Evolutionary conservation across 768 basidiomycete species (phyloP), one percentile per base, ranked within the genome.

Genomic region (Wakefieldia striispora): DNA sequence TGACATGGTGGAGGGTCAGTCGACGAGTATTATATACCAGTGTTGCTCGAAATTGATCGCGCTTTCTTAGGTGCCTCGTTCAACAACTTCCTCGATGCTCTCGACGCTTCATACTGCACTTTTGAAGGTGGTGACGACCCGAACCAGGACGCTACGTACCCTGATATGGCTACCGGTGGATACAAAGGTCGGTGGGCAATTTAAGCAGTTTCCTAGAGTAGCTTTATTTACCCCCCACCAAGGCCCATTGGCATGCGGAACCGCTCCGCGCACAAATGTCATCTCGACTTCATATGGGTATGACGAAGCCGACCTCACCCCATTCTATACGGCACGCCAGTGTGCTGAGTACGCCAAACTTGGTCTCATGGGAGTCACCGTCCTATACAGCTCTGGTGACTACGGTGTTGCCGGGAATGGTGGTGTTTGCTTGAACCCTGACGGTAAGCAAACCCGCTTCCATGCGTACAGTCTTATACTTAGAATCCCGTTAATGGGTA

Each of bases 291-390:
- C 74, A 2, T 76, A 77, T 57, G 34, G 50, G 1, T 65, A 69
- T 46, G 60, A 71, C 44, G 76, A 77, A 51, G 66, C 56, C 23
- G 65, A 67, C 26, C 54, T 68, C 40, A 63, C 68, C 1, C 61
- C 67, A 0, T 61, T 66, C 40, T 76, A 74, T 51, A 63, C 70
- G 20, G 56, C 55, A 33, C 70, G 75, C 29, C 74, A 76, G 45
- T 77, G 75, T 55, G 53, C 63, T 5, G 77, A 78, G 53, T 78
- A 76, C 49, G 76, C 64, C 27, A 78, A 78, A 52, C 63, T 74
- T 12, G 74, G 74, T 23, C 52, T 75, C 20, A 58, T 74, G 59
- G 74, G 75, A 42, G 39, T 60, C n/a, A 72, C 76, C 4, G 43
- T 78, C 20, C 55, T 78, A 31, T 79, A 73, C 52, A 66, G 69